phyloP scores from a whole-genome alignment of 257 asterid species.

The Lantana camara region DNA sequence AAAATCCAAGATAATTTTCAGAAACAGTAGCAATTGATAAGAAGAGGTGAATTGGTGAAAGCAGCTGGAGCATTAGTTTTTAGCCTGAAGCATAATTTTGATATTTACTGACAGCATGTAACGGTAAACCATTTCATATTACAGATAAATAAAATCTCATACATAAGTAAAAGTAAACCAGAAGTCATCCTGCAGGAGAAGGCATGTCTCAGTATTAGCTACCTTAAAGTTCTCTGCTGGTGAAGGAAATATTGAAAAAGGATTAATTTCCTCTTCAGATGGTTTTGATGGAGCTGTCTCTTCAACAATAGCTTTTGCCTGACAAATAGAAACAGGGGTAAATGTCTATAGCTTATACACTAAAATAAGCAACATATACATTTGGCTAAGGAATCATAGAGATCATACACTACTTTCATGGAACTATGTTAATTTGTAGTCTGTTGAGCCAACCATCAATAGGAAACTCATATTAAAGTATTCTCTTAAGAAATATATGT shows the following conservation, averaged over 20 bases:
- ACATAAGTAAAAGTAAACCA: neutral
- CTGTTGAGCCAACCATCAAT: neutral
- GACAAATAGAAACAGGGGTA: conserved; percentile 1
- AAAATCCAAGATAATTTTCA: neutral
- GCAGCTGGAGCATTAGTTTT: neutral
- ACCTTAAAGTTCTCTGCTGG: conserved; percentile 69
- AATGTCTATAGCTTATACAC: neutral
- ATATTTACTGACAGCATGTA: neutral
- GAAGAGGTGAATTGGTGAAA: neutral
- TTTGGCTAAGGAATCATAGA: neutral
- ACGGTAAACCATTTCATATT: neutral
- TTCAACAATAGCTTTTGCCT: conserved; percentile 48
- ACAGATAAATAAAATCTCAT: neutral
- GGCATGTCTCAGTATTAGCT: neutral
- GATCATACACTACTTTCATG: neutral
- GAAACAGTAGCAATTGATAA: neutral
- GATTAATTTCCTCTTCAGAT: conserved; percentile 67
- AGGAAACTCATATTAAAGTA: neutral
- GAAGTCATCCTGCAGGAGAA: neutral
- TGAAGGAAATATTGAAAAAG: conserved; percentile 55
- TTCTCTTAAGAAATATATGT: neutral
- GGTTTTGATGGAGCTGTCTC: conserved; percentile 46
- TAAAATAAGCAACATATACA: neutral
- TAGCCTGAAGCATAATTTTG: neutral
- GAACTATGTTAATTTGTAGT: neutral